phyloP scores from a whole-genome alignment of 805 yeast genomes.

The Metschnikowia gelsemii region DNA sequence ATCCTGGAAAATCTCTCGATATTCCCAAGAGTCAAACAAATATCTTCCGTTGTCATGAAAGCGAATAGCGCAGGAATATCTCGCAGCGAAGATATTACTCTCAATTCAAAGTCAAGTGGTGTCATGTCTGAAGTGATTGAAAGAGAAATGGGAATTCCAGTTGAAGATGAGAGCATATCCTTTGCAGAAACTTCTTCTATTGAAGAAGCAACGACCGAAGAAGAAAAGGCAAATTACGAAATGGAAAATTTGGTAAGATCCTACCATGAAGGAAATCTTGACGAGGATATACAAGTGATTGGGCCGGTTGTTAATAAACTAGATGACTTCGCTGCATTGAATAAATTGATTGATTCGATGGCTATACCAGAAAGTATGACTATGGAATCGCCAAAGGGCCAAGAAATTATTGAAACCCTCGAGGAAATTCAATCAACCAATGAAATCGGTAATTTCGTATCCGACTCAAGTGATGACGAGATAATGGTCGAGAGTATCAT shows the following conservation, averaged over 20 bases:
- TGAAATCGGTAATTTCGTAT: constrained; percentile 2
- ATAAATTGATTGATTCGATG: constrained; percentile 45
- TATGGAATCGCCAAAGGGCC: not conserved
- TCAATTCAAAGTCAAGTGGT: not conserved
- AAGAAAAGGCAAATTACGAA: constrained; percentile 32
- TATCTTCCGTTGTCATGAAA: too few species aligned
- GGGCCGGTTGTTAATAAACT: constrained; percentile 56
- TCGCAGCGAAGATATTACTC: not conserved
- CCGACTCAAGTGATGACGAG: constrained; percentile 26
- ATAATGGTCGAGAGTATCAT: constrained; percentile 41
- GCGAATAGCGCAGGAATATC: too few species aligned
- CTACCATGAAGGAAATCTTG: constrained; percentile 57
- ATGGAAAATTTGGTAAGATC: constrained; percentile 61
- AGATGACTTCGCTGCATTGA: constrained; percentile 54
- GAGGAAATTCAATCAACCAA: not conserved
- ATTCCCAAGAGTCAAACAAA: too few species aligned
- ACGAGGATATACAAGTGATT: constrained; percentile 55
- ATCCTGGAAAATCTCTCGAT: not conserved
- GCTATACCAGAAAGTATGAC: not conserved
- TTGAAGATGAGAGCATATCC: not conserved
- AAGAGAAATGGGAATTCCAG: not conserved
- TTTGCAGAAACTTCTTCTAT: not conserved
- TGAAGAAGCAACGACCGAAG: not conserved
- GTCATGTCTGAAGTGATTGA: constrained; percentile 6
- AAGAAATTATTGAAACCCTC: too few species aligned